These are phyloP conservation scores for Cercospora canescens DNA, from an alignment of 2,329 filamentous ascomycete genomes.

Conservation along the genomic window DNA sequence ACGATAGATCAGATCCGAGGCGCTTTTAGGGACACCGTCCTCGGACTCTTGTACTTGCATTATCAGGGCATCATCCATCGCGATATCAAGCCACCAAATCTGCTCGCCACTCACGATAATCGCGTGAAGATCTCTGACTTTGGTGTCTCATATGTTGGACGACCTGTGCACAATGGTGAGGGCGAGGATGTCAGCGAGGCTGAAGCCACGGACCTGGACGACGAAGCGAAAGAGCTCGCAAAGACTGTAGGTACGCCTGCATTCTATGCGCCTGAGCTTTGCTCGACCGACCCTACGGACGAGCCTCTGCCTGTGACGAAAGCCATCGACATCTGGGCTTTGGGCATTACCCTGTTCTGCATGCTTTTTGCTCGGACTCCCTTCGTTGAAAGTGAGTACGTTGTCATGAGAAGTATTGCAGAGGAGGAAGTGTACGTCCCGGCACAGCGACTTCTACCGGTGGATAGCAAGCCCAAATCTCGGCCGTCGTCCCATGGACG, in stretches of 20 bases:
- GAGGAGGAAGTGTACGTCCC: constrained; percentile 92
- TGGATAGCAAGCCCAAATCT: constrained; percentile 50
- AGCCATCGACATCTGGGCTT: constrained; percentile 95
- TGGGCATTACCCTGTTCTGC: constrained; percentile 94
- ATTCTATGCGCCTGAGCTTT: constrained; percentile 96
- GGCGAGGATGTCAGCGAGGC: constrained; percentile 66
- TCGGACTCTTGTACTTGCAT: constrained; percentile 86
- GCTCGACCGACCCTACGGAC: constrained; percentile 74
- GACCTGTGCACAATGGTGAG: constrained; percentile 69
- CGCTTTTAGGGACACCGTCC: constrained; percentile 87
- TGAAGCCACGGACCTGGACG: constrained; percentile 76
- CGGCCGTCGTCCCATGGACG: constrained; percentile 49
- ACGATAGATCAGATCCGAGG: constrained; percentile 79
- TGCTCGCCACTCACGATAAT: constrained; percentile 81
- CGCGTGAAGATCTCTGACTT: constrained; percentile 98
- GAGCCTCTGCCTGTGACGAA: constrained; percentile 77
- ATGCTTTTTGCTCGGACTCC: constrained; percentile 92
- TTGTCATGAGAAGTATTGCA: constrained; percentile 88
- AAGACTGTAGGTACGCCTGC: constrained; percentile 97
- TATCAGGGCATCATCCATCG: constrained; percentile 54
- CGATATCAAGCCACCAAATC: constrained; percentile 68
- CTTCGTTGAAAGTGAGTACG: constrained; percentile 89
- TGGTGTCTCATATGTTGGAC: constrained; percentile 94
- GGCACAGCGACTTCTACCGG: constrained; percentile 74
- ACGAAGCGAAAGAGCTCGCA: constrained; percentile 92